Evolutionary conservation across 306 rosid genomes (phyloP), one percentile per base, ranked within the genome.

Genomic region (Lotus japonicus): DNA sequence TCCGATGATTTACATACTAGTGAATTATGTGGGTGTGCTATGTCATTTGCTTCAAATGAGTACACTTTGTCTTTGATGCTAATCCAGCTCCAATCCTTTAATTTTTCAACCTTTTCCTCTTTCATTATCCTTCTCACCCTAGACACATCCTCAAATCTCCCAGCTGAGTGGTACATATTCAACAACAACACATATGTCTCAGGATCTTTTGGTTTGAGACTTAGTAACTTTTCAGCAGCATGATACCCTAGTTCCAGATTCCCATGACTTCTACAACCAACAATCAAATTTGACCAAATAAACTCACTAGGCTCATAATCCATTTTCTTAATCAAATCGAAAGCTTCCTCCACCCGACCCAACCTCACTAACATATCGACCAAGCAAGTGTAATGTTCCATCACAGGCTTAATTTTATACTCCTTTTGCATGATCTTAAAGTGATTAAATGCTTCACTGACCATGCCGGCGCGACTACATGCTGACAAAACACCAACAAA

Each of bases 1-100:
- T 83, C 87, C 75, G 89, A 70, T 35, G 81, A 81, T 16, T 82
- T 65, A 68, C 80, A 68, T 53, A 80, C 31, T 14, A 53, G 76
- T 59, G 74, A 64, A 54, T 73, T 76, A 36, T 72, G 76, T 72
- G 73, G 45, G 61, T 82, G 76, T 23, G 80, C 79, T 54, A 79
- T 82, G 66, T 85, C 97, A 14, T 81, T 83, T 2, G 90, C 84
- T 83, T 84, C 66, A 69, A 94, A 94, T 44, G 90, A 88, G 76
- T 83, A 78, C 18, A 88, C 83, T 84, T 50, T 88, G 50, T 86
- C 83, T 67, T 81, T 88, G 68, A 88, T 83, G 84, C 85, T 86
- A 77, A 94, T 86, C 97, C 97, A 83, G 83, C 98, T 94, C 94
- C 89, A 94, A 73, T 94, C 97, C 45, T 77, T 69, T 39, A 90